These are phyloP conservation scores for Neospermospora avenae DNA, from an alignment of 2,329 filamentous ascomycete genomes.

Conservation along the genomic window DNA sequence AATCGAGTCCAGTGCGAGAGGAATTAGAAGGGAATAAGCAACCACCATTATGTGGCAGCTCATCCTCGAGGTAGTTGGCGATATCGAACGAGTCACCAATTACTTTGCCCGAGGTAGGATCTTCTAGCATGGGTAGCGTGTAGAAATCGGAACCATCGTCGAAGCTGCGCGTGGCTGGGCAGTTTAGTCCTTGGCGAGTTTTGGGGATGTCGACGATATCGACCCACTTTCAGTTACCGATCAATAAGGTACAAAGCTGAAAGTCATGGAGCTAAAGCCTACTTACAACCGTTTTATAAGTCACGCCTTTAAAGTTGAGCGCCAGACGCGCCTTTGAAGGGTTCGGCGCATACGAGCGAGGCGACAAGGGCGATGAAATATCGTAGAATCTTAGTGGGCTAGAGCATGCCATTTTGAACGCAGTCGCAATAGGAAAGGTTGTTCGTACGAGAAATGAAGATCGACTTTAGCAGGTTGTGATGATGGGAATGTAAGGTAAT, in stretches of 20 bases:
- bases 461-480: not conserved
- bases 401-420: not conserved
- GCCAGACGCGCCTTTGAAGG: conserved; percentile 50
- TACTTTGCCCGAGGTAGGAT: conserved; percentile 39
- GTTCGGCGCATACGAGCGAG: conserved; percentile 38
- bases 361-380: conserved; percentile 12
- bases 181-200: conserved; percentile 45
- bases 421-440: not conserved
- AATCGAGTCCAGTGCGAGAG: conserved; percentile 38
- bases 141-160: conserved; percentile 55
- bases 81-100: conserved; percentile 66
- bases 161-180: conserved; percentile 50
- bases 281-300: conserved; percentile 41
- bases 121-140: conserved; percentile 57
- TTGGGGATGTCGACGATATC: conserved; percentile 48
- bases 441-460: not conserved
- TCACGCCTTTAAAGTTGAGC: conserved; percentile 46
- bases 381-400: conserved; percentile 8
- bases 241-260: too few relatives aligned
- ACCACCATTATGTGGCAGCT: not conserved
- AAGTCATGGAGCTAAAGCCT: not conserved
- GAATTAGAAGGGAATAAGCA: conserved; percentile 1
- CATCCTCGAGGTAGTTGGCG: conserved; percentile 37
- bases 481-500: too few relatives aligned
- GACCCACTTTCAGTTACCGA: conserved; percentile 40